These are phyloP conservation scores for Tolypocladium album DNA, from an alignment of 2,329 filamentous ascomycete genomes.

Conservation along the genomic window DNA sequence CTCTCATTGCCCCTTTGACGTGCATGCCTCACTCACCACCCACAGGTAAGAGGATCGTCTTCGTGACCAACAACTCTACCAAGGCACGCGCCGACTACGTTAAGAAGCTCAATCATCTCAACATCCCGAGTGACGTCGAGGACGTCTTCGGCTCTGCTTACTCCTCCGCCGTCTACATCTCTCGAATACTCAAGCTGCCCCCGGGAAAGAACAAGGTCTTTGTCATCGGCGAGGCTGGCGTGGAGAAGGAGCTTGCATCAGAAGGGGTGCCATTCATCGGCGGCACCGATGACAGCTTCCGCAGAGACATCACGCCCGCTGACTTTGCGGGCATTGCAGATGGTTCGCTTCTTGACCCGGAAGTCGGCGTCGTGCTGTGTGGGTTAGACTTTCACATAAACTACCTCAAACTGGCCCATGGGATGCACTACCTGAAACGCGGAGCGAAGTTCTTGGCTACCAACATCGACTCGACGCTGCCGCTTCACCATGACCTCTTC, in stretches of 20 bases:
- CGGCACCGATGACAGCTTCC: conserved; percentile 70
- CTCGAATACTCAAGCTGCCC: conserved; percentile 74
- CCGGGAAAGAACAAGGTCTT: conserved; percentile 84
- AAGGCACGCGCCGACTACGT: conserved; percentile 90
- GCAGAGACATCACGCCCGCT: conserved; percentile 66
- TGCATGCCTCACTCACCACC: background rate
- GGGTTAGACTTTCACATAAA: conserved; percentile 93
- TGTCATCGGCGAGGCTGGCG: conserved; percentile 81
- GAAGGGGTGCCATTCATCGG: conserved; percentile 75
- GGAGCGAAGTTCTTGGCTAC: conserved; percentile 87
- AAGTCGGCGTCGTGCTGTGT: conserved; percentile 80
- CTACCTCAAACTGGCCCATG: conserved; percentile 82
- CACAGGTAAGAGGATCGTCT: conserved; percentile 79
- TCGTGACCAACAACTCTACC: conserved; percentile 98
- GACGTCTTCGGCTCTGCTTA: conserved; percentile 96
- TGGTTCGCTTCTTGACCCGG: conserved; percentile 66
- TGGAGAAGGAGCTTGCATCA: conserved; percentile 75
- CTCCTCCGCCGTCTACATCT: conserved; percentile 91
- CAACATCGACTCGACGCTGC: conserved; percentile 84
- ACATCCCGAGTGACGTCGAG: conserved; percentile 69
- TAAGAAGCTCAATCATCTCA: conserved; percentile 75
- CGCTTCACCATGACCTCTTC: conserved; percentile 72
- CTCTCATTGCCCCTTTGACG: background rate
- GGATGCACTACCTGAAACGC: conserved; percentile 72
- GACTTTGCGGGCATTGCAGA: conserved; percentile 75